A percentile compares a stretch with the other conserved stretches of the same genome.
Conservation (phyloP, 169 alveolate species). For the Babesia sp. region DNA sequence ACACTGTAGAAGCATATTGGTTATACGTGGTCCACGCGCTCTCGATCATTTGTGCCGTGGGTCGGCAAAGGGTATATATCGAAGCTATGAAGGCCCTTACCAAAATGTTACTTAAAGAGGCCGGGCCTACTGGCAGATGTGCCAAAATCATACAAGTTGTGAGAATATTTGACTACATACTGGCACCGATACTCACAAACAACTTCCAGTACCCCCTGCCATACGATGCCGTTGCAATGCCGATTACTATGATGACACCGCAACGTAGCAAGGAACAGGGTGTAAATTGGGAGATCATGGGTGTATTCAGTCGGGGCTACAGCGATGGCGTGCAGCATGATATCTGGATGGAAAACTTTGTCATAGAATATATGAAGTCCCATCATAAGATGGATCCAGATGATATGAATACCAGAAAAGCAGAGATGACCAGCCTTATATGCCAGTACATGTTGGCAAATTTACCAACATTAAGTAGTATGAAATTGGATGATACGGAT, state of each 20-base stretch:
- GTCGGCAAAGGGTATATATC: slow-evolving; percentile 48
- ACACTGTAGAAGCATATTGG: slow-evolving; percentile 39
- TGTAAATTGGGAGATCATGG: slow-evolving; percentile 4
- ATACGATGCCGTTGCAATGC: background rate
- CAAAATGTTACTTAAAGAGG: slow-evolving; percentile 51
- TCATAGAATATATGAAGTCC: slow-evolving; percentile 23
- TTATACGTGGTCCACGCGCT: slow-evolving; percentile 52
- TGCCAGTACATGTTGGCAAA: slow-evolving; percentile 62
- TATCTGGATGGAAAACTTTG: slow-evolving; percentile 45
- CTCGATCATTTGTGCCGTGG: slow-evolving; percentile 48
- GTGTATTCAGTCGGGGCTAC: background rate
- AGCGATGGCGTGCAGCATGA: background rate
- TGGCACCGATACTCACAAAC: slow-evolving; percentile 57
- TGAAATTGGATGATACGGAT: slow-evolving; percentile 22
- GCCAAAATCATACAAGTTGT: slow-evolving; percentile 33
- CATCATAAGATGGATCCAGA: slow-evolving; percentile 26
- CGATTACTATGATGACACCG: slow-evolving; percentile 9
- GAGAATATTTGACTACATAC: slow-evolving; percentile 58
- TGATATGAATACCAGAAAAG: slow-evolving; percentile 53
- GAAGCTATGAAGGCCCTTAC: slow-evolving; percentile 58
- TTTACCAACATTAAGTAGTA: slow-evolving; percentile 19
- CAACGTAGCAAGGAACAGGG: background rate
- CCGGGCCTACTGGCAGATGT: slow-evolving; percentile 31
- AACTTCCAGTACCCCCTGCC: slow-evolving; percentile 62
- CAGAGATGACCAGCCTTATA: slow-evolving; percentile 53